phyloP scores from a whole-genome alignment of 495 filamentous ascomycete genomes.

The Lophiotrema nucula region DNA sequence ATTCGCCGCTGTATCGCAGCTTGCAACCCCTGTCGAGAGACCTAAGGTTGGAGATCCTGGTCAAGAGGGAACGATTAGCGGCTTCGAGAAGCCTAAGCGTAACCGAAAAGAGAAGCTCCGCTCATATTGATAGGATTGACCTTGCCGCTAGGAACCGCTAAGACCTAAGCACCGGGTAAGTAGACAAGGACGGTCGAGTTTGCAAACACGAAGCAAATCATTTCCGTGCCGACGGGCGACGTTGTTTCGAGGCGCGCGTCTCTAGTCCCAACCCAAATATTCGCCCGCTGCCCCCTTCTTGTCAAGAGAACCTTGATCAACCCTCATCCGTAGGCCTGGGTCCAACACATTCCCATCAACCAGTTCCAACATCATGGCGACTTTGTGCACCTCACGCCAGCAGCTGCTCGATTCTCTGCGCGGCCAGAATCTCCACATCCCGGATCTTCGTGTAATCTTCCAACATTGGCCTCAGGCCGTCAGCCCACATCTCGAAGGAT shows the following conservation, averaged over 20 bases:
- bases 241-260: neutral
- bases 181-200: neutral
- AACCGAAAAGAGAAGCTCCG: neutral
- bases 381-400: slow-evolving; percentile 1
- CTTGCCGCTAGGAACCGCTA: neutral
- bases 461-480: slow-evolving; percentile 17
- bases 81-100: neutral
- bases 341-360: neutral
- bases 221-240: neutral
- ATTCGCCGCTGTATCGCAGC: too few species aligned
- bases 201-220: neutral
- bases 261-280: neutral
- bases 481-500: neutral
- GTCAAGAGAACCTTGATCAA: too few species aligned
- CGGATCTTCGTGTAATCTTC: slow-evolving; percentile 9
- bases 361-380: neutral
- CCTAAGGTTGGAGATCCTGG: neutral
- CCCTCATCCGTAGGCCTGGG: neutral
- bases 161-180: neutral
- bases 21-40: too few species aligned
- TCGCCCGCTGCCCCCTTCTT: neutral
- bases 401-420: slow-evolving; percentile 5
- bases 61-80: neutral
- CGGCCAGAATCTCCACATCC: slow-evolving; percentile 12
- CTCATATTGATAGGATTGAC: slow-evolving; percentile 1